Percentiles rank a stretch among this genome's conserved stretches.
Evolutionary conservation across 2,329 filamentous ascomycete species (phyloP).

Genomic region (Camillea tinctor): DNA sequence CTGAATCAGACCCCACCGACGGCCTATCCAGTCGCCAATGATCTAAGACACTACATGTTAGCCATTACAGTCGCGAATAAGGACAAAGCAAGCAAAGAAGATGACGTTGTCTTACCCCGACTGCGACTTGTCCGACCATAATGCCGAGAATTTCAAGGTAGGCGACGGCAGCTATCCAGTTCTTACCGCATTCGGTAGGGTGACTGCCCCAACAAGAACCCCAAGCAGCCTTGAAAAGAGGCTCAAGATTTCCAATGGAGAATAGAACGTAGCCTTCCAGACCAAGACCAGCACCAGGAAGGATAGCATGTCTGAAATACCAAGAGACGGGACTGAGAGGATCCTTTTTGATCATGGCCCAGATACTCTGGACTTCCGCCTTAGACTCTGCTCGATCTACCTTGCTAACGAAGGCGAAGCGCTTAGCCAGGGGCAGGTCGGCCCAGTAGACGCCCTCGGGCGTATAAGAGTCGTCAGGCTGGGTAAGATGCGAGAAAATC

Average conservation of each 20-base stretch:
- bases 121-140: slow-evolving; percentile 86
- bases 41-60: slow-evolving; percentile 36
- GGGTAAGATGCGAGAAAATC: slow-evolving; percentile 76
- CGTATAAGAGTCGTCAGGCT: slow-evolving; percentile 86
- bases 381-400: slow-evolving; percentile 70
- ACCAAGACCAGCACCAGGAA: slow-evolving; percentile 88
- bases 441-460: slow-evolving; percentile 88
- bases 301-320: slow-evolving; percentile 88
- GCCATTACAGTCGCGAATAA: slow-evolving; percentile 7
- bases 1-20: slow-evolving; percentile 93
- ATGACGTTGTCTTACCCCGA: slow-evolving; percentile 69
- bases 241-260: slow-evolving; percentile 90
- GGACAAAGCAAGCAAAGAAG: background rate
- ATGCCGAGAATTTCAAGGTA: slow-evolving; percentile 95
- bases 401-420: slow-evolving; percentile 71
- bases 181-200: slow-evolving; percentile 65
- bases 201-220: slow-evolving; percentile 70
- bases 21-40: slow-evolving; percentile 74
- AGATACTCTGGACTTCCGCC: slow-evolving; percentile 65
- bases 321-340: slow-evolving; percentile 79
- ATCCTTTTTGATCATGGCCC: slow-evolving; percentile 81
- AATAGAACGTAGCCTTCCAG: slow-evolving; percentile 96
- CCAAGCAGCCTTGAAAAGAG: slow-evolving; percentile 76
- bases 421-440: slow-evolving; percentile 70
- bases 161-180: slow-evolving; percentile 81